Base-by-base conservation (phyloP, 1,284 basidiomycete genomes). In the Earliella scabrosa region DNA sequence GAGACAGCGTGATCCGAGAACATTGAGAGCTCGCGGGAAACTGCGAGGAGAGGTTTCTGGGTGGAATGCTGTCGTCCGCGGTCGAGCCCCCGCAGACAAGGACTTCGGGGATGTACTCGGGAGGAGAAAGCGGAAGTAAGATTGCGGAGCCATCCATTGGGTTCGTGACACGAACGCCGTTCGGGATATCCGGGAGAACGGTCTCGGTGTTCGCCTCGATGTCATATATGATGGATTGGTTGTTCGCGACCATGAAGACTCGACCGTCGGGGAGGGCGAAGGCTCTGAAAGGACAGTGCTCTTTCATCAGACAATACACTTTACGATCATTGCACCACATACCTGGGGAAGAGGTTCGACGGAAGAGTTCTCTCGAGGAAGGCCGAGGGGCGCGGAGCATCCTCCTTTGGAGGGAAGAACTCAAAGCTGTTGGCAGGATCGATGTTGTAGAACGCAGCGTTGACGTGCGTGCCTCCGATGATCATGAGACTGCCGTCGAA, bases 371-470 rank as follows among this genome's bases (percentile, higher is more conserved):
- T 53, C 38, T 63, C 55, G 38, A 85, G 72, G 70, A 85, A 83
- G 3, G 71, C 66, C 11, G 77, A 80, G 32, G 73, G 72, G 43
- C 79, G 69, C 16, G 77, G 66, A 4, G 77, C 76, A 24, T 73
- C 69, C 53, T 79, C 77, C 59, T 83, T 83, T 1, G 75, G 71
- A 16, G 81, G 82, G 72, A 80, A 82, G 66, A 78, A 83, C 63
- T 83, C 81, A 61, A 79, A 73, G 18, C 73, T 78, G 61, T 80
- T 81, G 46, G 75, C 78, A 1, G 77, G 73, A 23, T 76, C 72
- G 26, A 66, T 68, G 56, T 76, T 77, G 59, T 77, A 72, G 63
- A 78, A 77, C 4, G 61, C 61, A 4, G 71, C 71, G 14, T 60
- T 49, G 14, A 68, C 68, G 45, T 74, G 69, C 10, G 69, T 73